These are phyloP conservation scores for Naegleria fowleri DNA, from an alignment of 208 protist species.

Conservation along the genomic window DNA sequence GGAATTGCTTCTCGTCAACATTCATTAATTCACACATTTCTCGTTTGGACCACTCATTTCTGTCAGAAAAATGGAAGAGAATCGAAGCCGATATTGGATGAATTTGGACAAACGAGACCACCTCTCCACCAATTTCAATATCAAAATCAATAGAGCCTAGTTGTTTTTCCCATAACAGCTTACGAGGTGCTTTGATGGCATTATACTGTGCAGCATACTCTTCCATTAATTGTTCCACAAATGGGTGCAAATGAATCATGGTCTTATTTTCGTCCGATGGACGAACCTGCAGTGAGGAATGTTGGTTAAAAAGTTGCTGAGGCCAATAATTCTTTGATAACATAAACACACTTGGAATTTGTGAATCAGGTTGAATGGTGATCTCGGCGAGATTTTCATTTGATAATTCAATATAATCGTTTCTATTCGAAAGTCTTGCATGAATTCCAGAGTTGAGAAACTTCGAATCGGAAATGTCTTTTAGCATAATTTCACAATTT, in stretches of 20 bases:
- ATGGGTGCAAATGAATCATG: background rate
- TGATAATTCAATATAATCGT: background rate
- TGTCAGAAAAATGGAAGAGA: constrained; percentile 16
- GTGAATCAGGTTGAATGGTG: background rate
- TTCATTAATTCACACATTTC: background rate
- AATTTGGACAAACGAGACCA: background rate
- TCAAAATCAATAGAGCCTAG: background rate
- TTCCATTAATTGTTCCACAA: background rate
- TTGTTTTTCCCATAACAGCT: background rate
- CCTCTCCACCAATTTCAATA: background rate
- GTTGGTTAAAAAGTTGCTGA: background rate
- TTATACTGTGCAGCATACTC: background rate
- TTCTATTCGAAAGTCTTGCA: background rate
- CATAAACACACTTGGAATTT: background rate
- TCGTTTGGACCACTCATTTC: background rate
- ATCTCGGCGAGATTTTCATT: background rate
- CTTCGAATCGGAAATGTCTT: constrained; percentile 56
- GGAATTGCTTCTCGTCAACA: background rate
- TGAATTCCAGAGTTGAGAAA: constrained; percentile 43
- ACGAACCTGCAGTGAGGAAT: background rate
- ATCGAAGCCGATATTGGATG: background rate
- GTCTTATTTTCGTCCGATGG: background rate
- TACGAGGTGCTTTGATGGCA: background rate
- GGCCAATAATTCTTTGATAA: background rate
- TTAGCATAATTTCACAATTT: constrained; percentile 57